Evolutionary conservation across 1,284 basidiomycete species (phyloP), one percentile per base, ranked within the genome.

Genomic region (Anthracocystis setariae): DNA sequence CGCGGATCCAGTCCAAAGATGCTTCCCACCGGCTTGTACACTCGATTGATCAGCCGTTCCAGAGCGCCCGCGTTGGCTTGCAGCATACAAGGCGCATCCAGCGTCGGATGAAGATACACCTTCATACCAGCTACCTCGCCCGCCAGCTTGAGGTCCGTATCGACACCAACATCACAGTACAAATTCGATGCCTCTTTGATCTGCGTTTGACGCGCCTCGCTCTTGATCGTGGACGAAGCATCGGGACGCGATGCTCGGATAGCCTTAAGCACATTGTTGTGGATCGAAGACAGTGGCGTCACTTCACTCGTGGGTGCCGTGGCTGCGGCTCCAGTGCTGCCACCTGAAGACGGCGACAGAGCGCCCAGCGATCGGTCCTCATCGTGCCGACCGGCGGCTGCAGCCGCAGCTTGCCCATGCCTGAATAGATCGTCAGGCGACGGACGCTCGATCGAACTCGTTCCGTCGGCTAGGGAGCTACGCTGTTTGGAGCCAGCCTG

Each of bases 1-100:
- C 87, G 85, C 17, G 88, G 85, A 53, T 83, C 81, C 13, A 85
- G 53, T 18, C 80, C 77, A 57, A 84, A 85, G 8, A 85, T 78
- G 29, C 73, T 62, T 12, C 76, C 80, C 35, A 83, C 67, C 0
- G 84, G 84, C 29, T 72, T 76, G 39, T 83, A 77, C 8, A 85
- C 72, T 5, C 63, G 67, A 15, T 69, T 63, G 46, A 84, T 77
- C 53, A 84, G 73, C 8, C 82, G 79, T 18, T 77, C 55, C 15
- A 85, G 71, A 2, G 83, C 80, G 1, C 76, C 73, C 23, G 60
- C 72, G 47, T 84, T 76, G 20, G 62, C 40, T 33, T 64, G 58
- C 33, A 84, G 65, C 52, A 82, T 81, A 48, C 61, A 56, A 3
- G 70, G 67, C 1, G 80, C 69, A 37, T 74, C 55, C 21, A 73